Conservation (phyloP, 805 yeast species). For the Cyberlindnera maritima region DNA sequence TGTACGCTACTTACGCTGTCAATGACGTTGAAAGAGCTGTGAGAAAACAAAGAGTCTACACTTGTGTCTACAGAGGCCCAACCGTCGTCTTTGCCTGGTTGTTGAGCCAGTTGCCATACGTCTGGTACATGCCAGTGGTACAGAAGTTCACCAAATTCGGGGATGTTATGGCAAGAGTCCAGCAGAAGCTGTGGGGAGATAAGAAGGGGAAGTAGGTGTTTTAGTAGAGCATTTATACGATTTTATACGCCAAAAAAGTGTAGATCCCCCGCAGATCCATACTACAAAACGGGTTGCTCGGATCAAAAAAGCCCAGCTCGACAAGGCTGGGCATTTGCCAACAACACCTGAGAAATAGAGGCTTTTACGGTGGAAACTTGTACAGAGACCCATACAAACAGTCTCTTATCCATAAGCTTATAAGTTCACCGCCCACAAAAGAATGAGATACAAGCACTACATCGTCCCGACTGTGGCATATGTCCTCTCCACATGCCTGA, state of each 20-base stretch:
- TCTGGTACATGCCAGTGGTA: slow-evolving; percentile 1
- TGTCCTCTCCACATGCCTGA: not conserved
- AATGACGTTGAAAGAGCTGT: slow-evolving; percentile 27
- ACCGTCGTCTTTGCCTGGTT: slow-evolving; percentile 10
- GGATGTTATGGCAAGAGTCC: not conserved
- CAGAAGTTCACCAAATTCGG: not conserved
- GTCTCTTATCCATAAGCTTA: no score
- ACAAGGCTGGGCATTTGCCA: no score
- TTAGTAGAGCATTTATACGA: not conserved
- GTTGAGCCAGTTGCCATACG: slow-evolving; percentile 8
- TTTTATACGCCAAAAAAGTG: not conserved
- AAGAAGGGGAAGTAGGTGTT: not conserved
- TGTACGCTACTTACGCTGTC: slow-evolving; percentile 38
- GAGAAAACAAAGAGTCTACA: slow-evolving; percentile 3
- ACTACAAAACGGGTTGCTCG: no score
- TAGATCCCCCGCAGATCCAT: no score
- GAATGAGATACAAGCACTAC: not conserved
- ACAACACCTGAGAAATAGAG: no score
- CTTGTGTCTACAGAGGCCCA: slow-evolving; percentile 15
- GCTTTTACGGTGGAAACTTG: no score
- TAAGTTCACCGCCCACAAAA: no score
- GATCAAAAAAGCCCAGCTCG: no score
- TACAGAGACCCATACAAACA: no score
- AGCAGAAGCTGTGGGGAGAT: not conserved
- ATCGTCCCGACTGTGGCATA: not conserved